A percentile compares a stretch with the other conserved stretches of the same genome.
phyloP scores from a whole-genome alignment of 2,329 filamentous ascomycete species.

The Curvularia lunata region DNA sequence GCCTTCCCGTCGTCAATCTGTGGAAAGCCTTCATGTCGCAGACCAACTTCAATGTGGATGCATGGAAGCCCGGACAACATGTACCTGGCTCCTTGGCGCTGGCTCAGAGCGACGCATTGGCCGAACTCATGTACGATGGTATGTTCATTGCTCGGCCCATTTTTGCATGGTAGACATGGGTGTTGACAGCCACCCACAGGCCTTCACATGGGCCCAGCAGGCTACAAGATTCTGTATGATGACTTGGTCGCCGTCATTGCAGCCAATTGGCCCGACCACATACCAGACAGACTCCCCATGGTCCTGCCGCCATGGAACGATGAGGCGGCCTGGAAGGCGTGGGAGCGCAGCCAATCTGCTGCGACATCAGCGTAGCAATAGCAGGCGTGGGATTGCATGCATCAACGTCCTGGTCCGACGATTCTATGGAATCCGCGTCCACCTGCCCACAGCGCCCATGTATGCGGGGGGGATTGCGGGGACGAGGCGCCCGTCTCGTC shows the following conservation, averaged over 20 bases:
- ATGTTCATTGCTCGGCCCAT: slow-evolving; percentile 23
- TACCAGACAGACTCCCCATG: slow-evolving; percentile 58
- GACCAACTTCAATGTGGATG: slow-evolving; percentile 56
- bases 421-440: neutral
- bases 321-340: slow-evolving; percentile 41
- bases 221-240: slow-evolving; percentile 63
- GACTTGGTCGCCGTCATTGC: slow-evolving; percentile 61
- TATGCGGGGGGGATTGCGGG: slow-evolving; percentile 8
- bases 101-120: slow-evolving; percentile 62
- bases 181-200: slow-evolving; percentile 46
- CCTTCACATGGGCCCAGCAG: slow-evolving; percentile 64
- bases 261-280: slow-evolving; percentile 61
- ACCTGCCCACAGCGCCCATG: neutral
- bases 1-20: slow-evolving; percentile 74
- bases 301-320: slow-evolving; percentile 63
- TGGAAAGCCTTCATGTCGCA: slow-evolving; percentile 78
- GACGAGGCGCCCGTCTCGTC: slow-evolving; percentile 2
- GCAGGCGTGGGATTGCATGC: neutral
- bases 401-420: neutral
- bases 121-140: slow-evolving; percentile 64
- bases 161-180: neutral
- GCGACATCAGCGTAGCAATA: neutral
- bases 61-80: slow-evolving; percentile 51
- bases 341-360: slow-evolving; percentile 17
- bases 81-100: slow-evolving; percentile 64